Conservation (phyloP, 1,284 basidiomycete species). For the Mrakiaceae sp. region DNA sequence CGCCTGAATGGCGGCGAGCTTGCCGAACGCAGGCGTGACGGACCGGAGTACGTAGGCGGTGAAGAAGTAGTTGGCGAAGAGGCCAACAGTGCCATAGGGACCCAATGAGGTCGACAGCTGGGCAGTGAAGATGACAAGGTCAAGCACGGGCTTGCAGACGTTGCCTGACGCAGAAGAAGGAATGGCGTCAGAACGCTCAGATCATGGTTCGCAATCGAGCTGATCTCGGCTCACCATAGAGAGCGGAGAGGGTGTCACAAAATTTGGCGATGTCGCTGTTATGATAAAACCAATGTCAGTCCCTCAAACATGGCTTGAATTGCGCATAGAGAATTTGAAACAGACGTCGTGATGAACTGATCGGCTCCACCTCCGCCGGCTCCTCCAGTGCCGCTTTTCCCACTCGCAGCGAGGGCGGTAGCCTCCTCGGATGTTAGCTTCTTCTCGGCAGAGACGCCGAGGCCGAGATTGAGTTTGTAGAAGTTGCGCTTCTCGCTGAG, state of each 20-base stretch:
- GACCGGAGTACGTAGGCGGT: conserved; percentile 67
- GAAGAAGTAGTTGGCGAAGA: conserved; percentile 43
- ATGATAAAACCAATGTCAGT: conserved; percentile 55
- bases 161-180: conserved; percentile 28
- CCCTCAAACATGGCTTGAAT: too few relatives aligned
- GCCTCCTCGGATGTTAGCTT: too few relatives aligned
- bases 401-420: too few relatives aligned
- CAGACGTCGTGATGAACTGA: conserved; percentile 37
- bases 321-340: too few relatives aligned
- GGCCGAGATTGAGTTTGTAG: conserved; percentile 39
- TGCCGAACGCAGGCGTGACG: conserved; percentile 88
- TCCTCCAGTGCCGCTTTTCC: conserved; percentile 26
- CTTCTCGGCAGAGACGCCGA: conserved; percentile 19
- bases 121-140: conserved; percentile 84
- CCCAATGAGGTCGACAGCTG: conserved; percentile 82
- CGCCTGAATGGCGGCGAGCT: conserved; percentile 79
- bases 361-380: conserved; percentile 61
- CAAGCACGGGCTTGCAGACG: conserved; percentile 49
- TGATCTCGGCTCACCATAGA: conserved; percentile 43
- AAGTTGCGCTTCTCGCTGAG: conserved; percentile 46
- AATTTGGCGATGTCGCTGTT: conserved; percentile 76
- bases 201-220: too few relatives aligned
- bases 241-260: conserved; percentile 71
- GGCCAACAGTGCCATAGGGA: conserved; percentile 53
- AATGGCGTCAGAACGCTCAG: conserved; percentile 8